Base-by-base conservation (phyloP, 768 basidiomycete species). In the Russula dissimulans region DNA sequence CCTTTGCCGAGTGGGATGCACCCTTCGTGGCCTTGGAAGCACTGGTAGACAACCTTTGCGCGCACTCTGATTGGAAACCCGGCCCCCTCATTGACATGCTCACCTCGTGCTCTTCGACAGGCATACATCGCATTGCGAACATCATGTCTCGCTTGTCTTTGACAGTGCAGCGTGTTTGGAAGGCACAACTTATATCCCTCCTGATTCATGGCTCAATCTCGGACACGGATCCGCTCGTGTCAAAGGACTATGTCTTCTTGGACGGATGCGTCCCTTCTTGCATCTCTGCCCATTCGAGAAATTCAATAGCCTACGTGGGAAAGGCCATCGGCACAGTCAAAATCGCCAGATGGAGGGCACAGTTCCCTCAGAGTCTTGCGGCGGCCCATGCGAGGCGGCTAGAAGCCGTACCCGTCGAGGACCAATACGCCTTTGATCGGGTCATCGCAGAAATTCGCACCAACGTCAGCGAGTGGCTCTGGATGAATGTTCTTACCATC, bases 381-480 rank as follows among this genome's bases (percentile, higher is more conserved):
- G 70, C 80, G 18, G 81, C 83, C 22, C 86, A 93, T 67, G 83
- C 86, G 12, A 76, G 71, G 38, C 65, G 88, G 59, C 71, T 94
- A 5, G 84, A 85, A 61, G 75, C 75, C 9, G 84, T 89, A 4
- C 76, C 90, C 8, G 86, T 87, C 0, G 82, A 89, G 67, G 86
- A 92, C 65, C 83, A 82, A 61, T 85, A 89, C 62, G 79, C 77
- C 15, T 91, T 97, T 67, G 90, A 91, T 69, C 74, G 78, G 36
- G 81, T 85, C 60, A 82, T 97, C 39, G 74, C 81, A 17, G 82
- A 86, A 61, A 89, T 94, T 41, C 76, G 92, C 59, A 86, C 80
- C 1, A 85, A 87, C 59, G 81, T 95, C 53, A 89, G 91, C 69
- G 94, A 97, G 76, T 97, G 93, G 92, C 76, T 97, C 1, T 97